Evolutionary conservation across 1,284 basidiomycete species (phyloP), one percentile per base, ranked within the genome.

Genomic region (Somion occarium): DNA sequence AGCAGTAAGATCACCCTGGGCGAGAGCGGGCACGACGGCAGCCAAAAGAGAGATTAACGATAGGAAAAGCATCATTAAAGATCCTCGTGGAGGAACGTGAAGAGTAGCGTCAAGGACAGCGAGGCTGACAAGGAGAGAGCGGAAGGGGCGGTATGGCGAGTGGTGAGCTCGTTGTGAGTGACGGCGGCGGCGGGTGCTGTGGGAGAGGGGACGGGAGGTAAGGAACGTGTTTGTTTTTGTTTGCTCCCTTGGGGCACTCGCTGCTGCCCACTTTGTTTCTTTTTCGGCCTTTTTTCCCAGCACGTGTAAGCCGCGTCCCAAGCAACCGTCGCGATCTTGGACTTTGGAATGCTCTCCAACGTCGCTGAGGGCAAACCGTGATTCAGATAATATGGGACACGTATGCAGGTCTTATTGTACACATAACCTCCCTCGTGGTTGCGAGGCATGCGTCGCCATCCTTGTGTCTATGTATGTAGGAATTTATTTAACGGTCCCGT

Each of bases 21-120:
- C 63, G 27, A 69, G 50, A 41, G 72, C 73, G 50, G 81, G 66
- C 12, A 59, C 47, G 30, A 34, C 30, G 7, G 60, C 59, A 23
- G 67, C 56, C 18, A 69, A 55, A 42, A 66, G 51, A 13, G 71
- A 69, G 58, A 74, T 67, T 50, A 79, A 61, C 53, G 72, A 47
- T 30, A 53, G 39, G 50, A 64, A 34, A 51, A 63, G 56, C 59
- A 65, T 64, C 42, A 50, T 44, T 18, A 20, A 42, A n/a, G 44
- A 23, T 19, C 11, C 12, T 27, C 18, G 34, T 44, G 26, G 53
- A 44, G 27, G 26, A 23, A 20, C 19, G 11, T 34, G 45, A 43
- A 22, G 23, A 23, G 42, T n/a, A n/a, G 20, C 19, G 42, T 51
- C 48, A 43, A 45, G 19, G 49, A 43, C 15, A 34, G 22, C 30